Base-by-base conservation (phyloP, 768 basidiomycete genomes). In the Rhodocollybia butyracea region DNA sequence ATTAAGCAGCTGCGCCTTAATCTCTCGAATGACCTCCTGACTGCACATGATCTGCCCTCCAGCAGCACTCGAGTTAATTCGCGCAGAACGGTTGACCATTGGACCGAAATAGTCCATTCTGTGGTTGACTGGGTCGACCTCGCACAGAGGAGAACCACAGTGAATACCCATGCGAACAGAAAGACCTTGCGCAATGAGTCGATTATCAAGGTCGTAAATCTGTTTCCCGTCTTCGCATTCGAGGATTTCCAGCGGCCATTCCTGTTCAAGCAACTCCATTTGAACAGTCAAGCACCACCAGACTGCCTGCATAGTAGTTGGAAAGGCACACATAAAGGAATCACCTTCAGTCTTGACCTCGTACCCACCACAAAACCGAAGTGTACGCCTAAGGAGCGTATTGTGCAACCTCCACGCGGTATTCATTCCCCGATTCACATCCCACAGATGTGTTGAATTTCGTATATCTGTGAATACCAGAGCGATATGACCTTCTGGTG, bases 281-380 rank as follows among this genome's bases (percentile, higher is more conserved):
- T 98, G 97, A 17, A 94, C 89, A 29, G 82, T 85, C 64, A 97
- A 76, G 61, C 88, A 88, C 90, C 93, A 99, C 78, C 93, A 86
- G 17, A 98, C 71, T 0, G 93, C 97, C 0, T 89, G 80, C 2
- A 93, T 77, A 12, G 93, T 82, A 2, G 86, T 91, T 2, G 92
- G 90, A 80, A 99, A 99, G 21, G 96, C 93, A 51, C 94, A 94
- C 91, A 99, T 95, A 77, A 99, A 99, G 0, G 96, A 86, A 64
- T 98, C 97, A 27, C 97, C 97, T 85, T 99, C 97, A 11, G 97
- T 99, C 73, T 99, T 99, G 65, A 98, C 96, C 72, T 98, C 94
- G 69, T 98, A 99, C 1, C 97, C 97, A 27, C 94, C 94, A 63
- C 94, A 95, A 39, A 89, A 77, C 27, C 96, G 84, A 30, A 98